Evolutionary conservation across 1,139 yeast genomes (phyloP).

Genomic region (Hyphopichia burtonii): DNA sequence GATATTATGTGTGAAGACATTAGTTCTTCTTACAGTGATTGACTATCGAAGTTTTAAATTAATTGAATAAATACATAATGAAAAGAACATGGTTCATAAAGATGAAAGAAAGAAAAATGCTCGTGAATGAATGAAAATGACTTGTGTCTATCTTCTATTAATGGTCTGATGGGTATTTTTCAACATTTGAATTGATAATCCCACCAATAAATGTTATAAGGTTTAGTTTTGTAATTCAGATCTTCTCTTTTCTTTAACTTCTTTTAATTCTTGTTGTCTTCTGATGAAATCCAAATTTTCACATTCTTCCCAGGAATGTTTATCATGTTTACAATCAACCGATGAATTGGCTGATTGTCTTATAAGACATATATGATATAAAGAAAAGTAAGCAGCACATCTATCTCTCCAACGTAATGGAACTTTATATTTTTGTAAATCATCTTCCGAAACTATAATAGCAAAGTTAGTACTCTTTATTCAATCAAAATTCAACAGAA

Average conservation of each 20-base stretch:
- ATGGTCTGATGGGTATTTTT: no score
- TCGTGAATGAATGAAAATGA: not conserved
- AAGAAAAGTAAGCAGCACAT: slow-evolving; percentile 76
- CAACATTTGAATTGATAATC: no score
- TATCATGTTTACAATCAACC: slow-evolving; percentile 69
- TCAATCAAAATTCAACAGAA: not conserved
- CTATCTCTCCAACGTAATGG: slow-evolving; percentile 85
- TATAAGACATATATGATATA: slow-evolving; percentile 46
- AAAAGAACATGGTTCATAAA: not conserved
- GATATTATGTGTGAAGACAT: no score
- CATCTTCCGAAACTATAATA: slow-evolving; percentile 68
- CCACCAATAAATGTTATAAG: no score
- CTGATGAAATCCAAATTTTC: slow-evolving; percentile 80
- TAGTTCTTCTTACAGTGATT: no score
- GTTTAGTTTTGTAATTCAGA: slow-evolving; percentile 11
- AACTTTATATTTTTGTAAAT: slow-evolving; percentile 76
- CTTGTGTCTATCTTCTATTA: no score
- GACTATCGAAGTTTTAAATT: no score
- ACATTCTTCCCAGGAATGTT: slow-evolving; percentile 85
- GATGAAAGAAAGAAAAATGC: not conserved
- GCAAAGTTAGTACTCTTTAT: slow-evolving; percentile 11
- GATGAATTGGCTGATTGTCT: slow-evolving; percentile 48
- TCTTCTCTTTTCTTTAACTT: slow-evolving; percentile 44
- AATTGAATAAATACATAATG: slow-evolving; percentile 3
- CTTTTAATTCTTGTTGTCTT: slow-evolving; percentile 72